These are phyloP conservation scores for Withania somnifera DNA, from an alignment of 305 asterid genomes.

Conservation along the genomic window DNA sequence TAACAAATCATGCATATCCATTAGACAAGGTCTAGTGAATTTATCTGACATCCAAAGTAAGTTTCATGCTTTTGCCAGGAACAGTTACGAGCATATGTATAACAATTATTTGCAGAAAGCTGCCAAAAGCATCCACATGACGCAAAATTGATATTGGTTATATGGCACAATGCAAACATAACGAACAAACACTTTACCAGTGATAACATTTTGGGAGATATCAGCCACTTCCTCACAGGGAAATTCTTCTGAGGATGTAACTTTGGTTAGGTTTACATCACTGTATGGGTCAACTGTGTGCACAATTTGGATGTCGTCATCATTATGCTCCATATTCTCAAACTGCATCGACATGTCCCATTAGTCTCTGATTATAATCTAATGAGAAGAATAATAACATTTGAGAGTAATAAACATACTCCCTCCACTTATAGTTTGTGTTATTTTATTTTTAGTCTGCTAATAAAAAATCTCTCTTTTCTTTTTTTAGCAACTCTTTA, in stretches of 20 bases:
- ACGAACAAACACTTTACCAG: slow-evolving; percentile 23
- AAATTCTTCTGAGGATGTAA: slow-evolving; percentile 11
- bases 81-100: neutral
- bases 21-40: neutral
- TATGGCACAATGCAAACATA: neutral
- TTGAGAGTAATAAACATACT: neutral
- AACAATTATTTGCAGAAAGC: neutral
- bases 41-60: neutral
- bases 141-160: neutral
- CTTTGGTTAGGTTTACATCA: slow-evolving; percentile 1
- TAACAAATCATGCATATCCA: neutral
- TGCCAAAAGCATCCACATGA: neutral
- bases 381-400: neutral
- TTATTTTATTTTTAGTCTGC: no score
- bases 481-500: no score
- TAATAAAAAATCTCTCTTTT: no score
- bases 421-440: no score
- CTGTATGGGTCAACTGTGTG: neutral
- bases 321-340: slow-evolving; percentile 14
- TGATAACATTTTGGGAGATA: slow-evolving; percentile 8
- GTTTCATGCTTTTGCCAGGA: neutral
- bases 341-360: slow-evolving; percentile 27
- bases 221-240: slow-evolving; percentile 13
- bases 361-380: neutral
- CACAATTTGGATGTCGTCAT: neutral